Conservation (phyloP, 2,329 filamentous ascomycete species). For the Cercospora zeina region DNA sequence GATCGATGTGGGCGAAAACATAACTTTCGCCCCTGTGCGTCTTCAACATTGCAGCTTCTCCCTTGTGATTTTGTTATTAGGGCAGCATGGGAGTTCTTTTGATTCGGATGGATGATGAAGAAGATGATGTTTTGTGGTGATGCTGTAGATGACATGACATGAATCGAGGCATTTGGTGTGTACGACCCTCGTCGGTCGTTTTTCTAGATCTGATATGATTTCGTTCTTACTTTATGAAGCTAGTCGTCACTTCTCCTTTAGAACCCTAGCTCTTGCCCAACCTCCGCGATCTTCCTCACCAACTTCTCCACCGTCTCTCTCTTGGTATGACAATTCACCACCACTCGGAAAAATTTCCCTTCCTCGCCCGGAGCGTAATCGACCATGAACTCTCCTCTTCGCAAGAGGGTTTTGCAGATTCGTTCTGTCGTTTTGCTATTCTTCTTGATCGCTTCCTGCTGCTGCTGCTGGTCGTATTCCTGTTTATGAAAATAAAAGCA, state of each 20-base stretch:
- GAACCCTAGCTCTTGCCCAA: conserved; percentile 33
- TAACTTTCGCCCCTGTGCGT: not conserved
- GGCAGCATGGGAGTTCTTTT: not conserved
- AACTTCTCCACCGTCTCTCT: conserved; percentile 63
- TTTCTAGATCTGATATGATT: no score
- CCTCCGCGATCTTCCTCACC: conserved; percentile 58
- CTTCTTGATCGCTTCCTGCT: conserved; percentile 21
- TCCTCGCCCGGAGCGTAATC: conserved; percentile 64
- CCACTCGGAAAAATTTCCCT: conserved; percentile 68
- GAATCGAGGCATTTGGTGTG: no score
- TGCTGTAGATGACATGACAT: not conserved
- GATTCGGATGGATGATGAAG: no score
- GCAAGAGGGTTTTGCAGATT: conserved; percentile 57
- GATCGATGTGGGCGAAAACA: not conserved
- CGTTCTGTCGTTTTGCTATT: conserved; percentile 53
- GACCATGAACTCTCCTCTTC: conserved; percentile 64
- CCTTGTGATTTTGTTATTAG: not conserved
- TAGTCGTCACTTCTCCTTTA: not conserved
- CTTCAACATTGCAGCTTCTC: not conserved
- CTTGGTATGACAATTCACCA: conserved; percentile 64
- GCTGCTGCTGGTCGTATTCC: not conserved
- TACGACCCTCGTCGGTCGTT: no score
- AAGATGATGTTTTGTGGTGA: not conserved
- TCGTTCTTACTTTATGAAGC: not conserved
- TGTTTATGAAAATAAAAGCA: conserved; percentile 82